phyloP scores from a whole-genome alignment of 805 yeast species.

The Yarrowia bubula region DNA sequence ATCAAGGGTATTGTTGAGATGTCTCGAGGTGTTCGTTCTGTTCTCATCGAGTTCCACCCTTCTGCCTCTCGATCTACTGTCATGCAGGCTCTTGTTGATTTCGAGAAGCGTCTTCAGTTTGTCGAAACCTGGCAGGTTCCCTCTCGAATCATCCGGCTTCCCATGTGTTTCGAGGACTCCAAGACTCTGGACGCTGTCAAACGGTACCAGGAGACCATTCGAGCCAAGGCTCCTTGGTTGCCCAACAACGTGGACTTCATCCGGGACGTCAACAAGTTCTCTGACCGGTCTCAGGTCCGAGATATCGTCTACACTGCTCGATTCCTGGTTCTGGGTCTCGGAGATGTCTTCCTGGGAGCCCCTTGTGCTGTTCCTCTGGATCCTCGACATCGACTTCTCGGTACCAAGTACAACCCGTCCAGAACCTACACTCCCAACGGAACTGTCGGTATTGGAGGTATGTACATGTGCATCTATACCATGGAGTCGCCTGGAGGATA shows the following conservation, averaged over 20 bases:
- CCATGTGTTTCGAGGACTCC: constrained; percentile 95
- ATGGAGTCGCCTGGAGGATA: constrained; percentile 99
- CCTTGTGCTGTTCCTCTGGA: constrained; percentile 98
- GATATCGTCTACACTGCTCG: constrained; percentile 86
- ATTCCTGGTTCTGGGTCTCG: constrained; percentile 89
- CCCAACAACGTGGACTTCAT: constrained; percentile 97
- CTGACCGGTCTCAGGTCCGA: constrained; percentile 65
- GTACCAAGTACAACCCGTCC: constrained; percentile 93
- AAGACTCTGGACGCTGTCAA: constrained; percentile 85
- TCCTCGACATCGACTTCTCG: constrained; percentile 90
- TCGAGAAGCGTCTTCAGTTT: constrained; percentile 71
- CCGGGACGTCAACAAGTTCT: constrained; percentile 79
- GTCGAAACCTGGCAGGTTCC: constrained; percentile 82
- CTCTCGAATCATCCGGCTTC: constrained; percentile 78
- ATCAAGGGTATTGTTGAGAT: constrained; percentile 85
- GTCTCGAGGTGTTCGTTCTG: constrained; percentile 97
- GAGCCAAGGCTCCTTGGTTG: constrained; percentile 94
- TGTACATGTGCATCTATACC: constrained; percentile 97
- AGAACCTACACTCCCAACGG: constrained; percentile 96
- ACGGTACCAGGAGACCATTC: constrained; percentile 89
- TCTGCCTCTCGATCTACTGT: constrained; percentile 59
- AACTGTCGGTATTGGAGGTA: constrained; percentile 96
- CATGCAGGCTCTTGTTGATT: constrained; percentile 62
- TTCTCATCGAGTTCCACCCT: constrained; percentile 80
- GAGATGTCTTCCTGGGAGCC: constrained; percentile 96